A percentile compares a stretch with the other conserved stretches of the same genome.
phyloP scores from a whole-genome alignment of 352 stramenopile genomes.

The Globisporangium lucens region DNA sequence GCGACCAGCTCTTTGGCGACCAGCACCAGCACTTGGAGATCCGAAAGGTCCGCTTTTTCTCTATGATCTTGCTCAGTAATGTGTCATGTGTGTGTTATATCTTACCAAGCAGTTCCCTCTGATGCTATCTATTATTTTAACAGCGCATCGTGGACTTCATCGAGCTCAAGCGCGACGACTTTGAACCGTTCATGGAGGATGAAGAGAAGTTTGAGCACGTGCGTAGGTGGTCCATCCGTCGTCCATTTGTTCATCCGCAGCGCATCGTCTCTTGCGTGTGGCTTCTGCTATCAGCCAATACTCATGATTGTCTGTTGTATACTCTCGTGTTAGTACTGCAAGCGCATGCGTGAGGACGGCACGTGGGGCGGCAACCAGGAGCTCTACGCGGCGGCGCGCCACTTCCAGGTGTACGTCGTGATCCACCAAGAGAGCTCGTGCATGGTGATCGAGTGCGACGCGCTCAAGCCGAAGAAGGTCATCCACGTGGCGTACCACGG shows the following conservation, averaged over 20 bases:
- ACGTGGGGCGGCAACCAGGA: conserved; percentile 85
- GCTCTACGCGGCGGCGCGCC: conserved; percentile 62
- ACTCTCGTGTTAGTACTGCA: conserved; percentile 52
- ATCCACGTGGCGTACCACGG: conserved; percentile 68
- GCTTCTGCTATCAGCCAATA: neutral
- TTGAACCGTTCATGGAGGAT: conserved; percentile 88
- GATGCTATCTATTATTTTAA: too few species aligned
- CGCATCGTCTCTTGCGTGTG: neutral
- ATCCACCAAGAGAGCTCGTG: conserved; percentile 66
- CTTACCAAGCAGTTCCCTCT: too few species aligned
- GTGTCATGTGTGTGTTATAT: neutral
- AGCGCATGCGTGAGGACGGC: conserved; percentile 72
- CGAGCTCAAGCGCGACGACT: conserved; percentile 63
- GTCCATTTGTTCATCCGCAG: neutral
- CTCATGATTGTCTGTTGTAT: neutral
- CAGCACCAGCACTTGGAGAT: conserved; percentile 63
- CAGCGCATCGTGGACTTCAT: conserved; percentile 76
- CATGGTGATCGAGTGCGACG: conserved; percentile 76
- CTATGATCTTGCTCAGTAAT: neutral
- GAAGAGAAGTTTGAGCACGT: conserved; percentile 85
- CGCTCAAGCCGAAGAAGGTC: conserved; percentile 40
- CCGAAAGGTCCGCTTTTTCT: conserved; percentile 40
- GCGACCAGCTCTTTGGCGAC: conserved; percentile 73
- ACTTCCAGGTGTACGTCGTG: conserved; percentile 76
- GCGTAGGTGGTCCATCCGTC: neutral